Percentiles rank a stretch among this genome's conserved stretches.
phyloP scores from a whole-genome alignment of 768 basidiomycete species.

The Holtermanniella nyarrowii region DNA sequence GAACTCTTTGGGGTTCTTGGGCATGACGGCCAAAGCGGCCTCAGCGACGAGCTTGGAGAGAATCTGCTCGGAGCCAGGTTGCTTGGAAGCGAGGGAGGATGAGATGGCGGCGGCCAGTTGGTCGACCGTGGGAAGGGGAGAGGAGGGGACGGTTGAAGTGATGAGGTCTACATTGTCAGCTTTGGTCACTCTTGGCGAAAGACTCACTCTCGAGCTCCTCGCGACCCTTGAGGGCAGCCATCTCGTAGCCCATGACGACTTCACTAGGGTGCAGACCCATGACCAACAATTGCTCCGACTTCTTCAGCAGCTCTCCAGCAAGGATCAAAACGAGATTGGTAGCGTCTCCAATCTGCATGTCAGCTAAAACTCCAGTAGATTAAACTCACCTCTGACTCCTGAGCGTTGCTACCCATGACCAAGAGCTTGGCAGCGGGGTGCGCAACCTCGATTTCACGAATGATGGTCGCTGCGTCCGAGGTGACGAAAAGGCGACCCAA shows the following conservation, averaged over 20 bases:
- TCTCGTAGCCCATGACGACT: slow-evolving; percentile 87
- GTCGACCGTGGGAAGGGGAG: slow-evolving; percentile 62
- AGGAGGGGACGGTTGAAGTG: slow-evolving; percentile 9
- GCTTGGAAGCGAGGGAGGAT: slow-evolving; percentile 91
- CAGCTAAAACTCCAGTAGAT: slow-evolving; percentile 3
- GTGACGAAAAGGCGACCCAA: slow-evolving; percentile 92
- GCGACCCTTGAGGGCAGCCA: slow-evolving; percentile 71
- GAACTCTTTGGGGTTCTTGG: slow-evolving; percentile 67
- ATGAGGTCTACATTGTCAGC: slow-evolving; percentile 19
- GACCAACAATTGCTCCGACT: slow-evolving; percentile 77
- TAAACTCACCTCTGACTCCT: slow-evolving; percentile 71
- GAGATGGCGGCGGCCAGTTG: slow-evolving; percentile 62
- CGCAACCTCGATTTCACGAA: slow-evolving; percentile 93
- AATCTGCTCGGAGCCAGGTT: slow-evolving; percentile 83
- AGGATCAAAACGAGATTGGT: slow-evolving; percentile 93
- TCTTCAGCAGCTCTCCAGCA: slow-evolving; percentile 88
- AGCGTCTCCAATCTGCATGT: slow-evolving; percentile 80
- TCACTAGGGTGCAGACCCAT: slow-evolving; percentile 98
- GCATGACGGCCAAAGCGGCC: slow-evolving; percentile 83
- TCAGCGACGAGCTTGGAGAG: slow-evolving; percentile 79
- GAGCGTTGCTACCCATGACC: slow-evolving; percentile 97
- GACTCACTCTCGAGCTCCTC: slow-evolving; percentile 80
- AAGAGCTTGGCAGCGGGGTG: slow-evolving; percentile 97
- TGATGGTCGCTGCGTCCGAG: slow-evolving; percentile 97
- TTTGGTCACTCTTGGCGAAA: not conserved